Base-by-base conservation (phyloP, 2,329 filamentous ascomycete species). In the Nemania diffusa region DNA sequence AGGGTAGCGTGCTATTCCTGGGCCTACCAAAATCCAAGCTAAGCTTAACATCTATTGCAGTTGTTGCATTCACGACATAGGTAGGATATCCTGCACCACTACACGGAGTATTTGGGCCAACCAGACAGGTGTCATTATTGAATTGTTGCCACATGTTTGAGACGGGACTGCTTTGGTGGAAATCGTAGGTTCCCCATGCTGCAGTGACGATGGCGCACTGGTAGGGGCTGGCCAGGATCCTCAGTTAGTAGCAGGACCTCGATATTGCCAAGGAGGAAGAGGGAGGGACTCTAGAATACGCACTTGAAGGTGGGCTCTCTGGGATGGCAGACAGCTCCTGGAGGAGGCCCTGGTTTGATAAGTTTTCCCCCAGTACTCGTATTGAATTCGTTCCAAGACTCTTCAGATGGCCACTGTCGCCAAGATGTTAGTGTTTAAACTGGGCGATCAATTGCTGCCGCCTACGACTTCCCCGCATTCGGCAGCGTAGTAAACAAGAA, bases 51-150 rank as follows among this genome's bases (percentile, higher is more conserved):
- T 81, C 75, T n/a, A 69, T 67, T 1, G 77, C 70, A 0, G 67
- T 77, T 13, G 76, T 80, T 4, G 80, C 80, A 64, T 82, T 81
- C 15, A 83, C 73, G 46, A 81, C 79, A 68, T 79, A 81, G n/a
- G 78, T 71, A 20, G 81, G 80, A 73, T 82, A 79, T 63, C 80
- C 79, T n/a, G 66, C 73, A 57, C 74, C 61, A 64, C 74, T 80
- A 64, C 81, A 87, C 0, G 81, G 77, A 48, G 72, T 59, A 5
- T 69, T 67, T 0, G 77, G 69, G 62, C 81, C 70, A 1, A 84
- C 84, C 46, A 86, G 77, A 73, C 85, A 87, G 13, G 83, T 81
- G 74, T 83, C 83, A 71, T 87, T 85, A 65, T 80, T 80, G 73
- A 78, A 85, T 57, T 84, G 82, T 62, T 84, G 75, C 73, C 73